Conservation (phyloP, 176 grass and related monocot genomes). For the Oryza glaberrima region DNA sequence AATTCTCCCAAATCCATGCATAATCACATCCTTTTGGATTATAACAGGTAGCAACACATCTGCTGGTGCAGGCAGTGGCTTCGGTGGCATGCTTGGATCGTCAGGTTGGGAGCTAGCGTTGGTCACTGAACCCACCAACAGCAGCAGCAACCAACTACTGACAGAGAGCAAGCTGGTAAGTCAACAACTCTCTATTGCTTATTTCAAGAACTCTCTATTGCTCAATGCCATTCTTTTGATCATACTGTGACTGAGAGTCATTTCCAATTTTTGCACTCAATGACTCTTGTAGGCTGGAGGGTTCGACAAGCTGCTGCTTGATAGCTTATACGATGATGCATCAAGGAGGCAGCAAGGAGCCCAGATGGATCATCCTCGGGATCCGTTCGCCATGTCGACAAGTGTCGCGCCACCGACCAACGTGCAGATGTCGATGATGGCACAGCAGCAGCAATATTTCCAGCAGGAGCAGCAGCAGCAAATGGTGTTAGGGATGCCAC, state of each 20-base stretch:
- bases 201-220: too few relatives aligned
- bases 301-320: slow-evolving; percentile 72
- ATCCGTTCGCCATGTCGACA: slow-evolving; percentile 69
- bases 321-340: slow-evolving; percentile 72
- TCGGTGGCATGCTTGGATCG: slow-evolving; percentile 32
- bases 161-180: slow-evolving; percentile 65
- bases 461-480: slow-evolving; percentile 46
- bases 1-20: background rate
- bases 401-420: slow-evolving; percentile 54
- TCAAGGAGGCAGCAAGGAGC: slow-evolving; percentile 42
- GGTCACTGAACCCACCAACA: slow-evolving; percentile 51
- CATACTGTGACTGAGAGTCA: too few relatives aligned
- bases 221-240: background rate
- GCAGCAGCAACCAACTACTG: slow-evolving; percentile 24
- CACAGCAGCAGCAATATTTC: slow-evolving; percentile 50
- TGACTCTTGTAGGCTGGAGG: slow-evolving; percentile 64
- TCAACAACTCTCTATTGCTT: background rate
- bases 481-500: slow-evolving; percentile 52
- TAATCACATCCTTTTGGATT: background rate
- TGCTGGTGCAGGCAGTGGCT: slow-evolving; percentile 13
- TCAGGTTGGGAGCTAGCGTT: slow-evolving; percentile 84
- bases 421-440: slow-evolving; percentile 74
- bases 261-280: background rate
- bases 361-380: slow-evolving; percentile 21
- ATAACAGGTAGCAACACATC: slow-evolving; percentile 10